Evolutionary conservation across 2,329 filamentous ascomycete species (phyloP).

Genomic region (Fusarium oligoseptatum): DNA sequence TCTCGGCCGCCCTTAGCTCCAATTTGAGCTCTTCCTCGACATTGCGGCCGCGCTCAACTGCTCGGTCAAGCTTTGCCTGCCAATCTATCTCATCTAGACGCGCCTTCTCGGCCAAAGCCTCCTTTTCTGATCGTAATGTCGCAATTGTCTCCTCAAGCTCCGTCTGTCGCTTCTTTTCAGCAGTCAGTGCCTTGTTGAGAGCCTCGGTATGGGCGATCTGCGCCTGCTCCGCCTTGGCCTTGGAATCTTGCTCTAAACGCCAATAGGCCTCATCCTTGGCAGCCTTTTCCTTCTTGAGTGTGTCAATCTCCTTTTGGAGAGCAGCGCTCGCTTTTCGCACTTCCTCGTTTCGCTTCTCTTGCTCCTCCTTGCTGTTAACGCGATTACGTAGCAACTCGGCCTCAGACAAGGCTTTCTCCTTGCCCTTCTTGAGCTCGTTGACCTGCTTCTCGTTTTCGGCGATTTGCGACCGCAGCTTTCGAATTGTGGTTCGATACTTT

Average conservation of each 20-base stretch:
- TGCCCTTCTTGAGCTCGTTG: conserved; percentile 69
- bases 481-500: conserved; percentile 87
- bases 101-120: conserved; percentile 77
- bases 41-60: conserved; percentile 76
- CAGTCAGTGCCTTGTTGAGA: conserved; percentile 75
- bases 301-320: conserved; percentile 55
- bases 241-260: conserved; percentile 78
- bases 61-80: conserved; percentile 78
- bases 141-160: conserved; percentile 69
- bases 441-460: conserved; percentile 75
- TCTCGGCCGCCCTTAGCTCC: conserved; percentile 84
- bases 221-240: conserved; percentile 73
- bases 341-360: conserved; percentile 67
- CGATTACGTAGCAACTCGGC: conserved; percentile 60
- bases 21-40: conserved; percentile 82
- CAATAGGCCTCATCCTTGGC: conserved; percentile 74
- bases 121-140: conserved; percentile 83
- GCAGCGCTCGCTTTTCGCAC: conserved; percentile 67
- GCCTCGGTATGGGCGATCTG: conserved; percentile 75
- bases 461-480: conserved; percentile 79
- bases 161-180: conserved; percentile 69
- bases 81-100: conserved; percentile 78
- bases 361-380: conserved; percentile 63
- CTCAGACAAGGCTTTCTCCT: conserved; percentile 70
- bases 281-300: conserved; percentile 64